Conservation (phyloP, 345 rosid genomes). For the Chamaenerion angustifolium region DNA sequence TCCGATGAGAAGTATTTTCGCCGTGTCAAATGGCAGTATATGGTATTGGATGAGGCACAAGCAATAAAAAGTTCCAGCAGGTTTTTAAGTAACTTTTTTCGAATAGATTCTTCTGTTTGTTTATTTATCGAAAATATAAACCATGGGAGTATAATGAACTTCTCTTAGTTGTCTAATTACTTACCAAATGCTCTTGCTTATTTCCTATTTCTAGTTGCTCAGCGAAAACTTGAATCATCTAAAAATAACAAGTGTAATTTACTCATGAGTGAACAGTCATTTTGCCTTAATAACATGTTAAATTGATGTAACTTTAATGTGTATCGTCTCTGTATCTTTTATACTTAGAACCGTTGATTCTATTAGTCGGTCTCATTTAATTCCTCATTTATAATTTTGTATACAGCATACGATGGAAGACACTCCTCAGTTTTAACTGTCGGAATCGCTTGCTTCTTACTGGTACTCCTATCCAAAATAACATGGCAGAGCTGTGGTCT, state of each 20-base stretch:
- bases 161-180: too few species aligned
- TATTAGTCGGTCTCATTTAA: constrained; percentile 1
- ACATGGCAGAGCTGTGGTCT: constrained; percentile 99
- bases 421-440: constrained; percentile 92
- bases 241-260: too few species aligned
- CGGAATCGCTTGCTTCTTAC: constrained; percentile 98
- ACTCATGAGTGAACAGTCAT: too few species aligned
- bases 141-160: not conserved
- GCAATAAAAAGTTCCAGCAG: constrained; percentile 95
- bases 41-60: constrained; percentile 99
- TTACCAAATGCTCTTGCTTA: too few species aligned
- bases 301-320: not conserved
- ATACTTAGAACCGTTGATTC: not conserved
- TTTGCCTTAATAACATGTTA: too few species aligned
- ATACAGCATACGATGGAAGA: constrained; percentile 99
- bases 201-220: too few species aligned
- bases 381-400: constrained; percentile 5
- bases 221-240: too few species aligned
- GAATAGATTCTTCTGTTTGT: too few species aligned
- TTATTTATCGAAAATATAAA: not conserved
- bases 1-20: constrained; percentile 90
- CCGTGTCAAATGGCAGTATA: constrained; percentile 98
- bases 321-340: not conserved
- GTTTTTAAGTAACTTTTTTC: constrained; percentile 18
- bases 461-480: constrained; percentile 98